Evolutionary conservation across 2,329 filamentous ascomycete genomes (phyloP).

Genomic region (Lecanicillium sp.): DNA sequence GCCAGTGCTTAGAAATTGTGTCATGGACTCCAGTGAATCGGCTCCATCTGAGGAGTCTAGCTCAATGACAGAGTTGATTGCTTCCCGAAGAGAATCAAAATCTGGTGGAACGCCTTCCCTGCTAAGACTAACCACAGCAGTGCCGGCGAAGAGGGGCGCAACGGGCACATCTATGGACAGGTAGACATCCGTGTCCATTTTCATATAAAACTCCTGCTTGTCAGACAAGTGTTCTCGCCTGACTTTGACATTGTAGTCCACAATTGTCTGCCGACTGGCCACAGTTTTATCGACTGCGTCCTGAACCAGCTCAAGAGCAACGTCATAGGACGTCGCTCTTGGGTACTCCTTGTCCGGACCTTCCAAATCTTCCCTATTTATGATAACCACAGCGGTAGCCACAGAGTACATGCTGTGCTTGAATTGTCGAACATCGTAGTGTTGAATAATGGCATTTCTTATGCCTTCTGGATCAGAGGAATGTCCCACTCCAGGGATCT

Average conservation of each 20-base stretch:
- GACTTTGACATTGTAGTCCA: slow-evolving; percentile 5
- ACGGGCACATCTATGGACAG: slow-evolving; percentile 1
- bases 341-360: slow-evolving; percentile 5
- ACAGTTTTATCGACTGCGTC: neutral
- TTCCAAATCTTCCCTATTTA: neutral
- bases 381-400: slow-evolving; percentile 6
- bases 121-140: neutral
- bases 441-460: slow-evolving; percentile 2
- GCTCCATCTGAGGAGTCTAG: slow-evolving; percentile 2
- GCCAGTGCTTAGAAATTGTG: neutral
- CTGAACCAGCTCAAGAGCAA: slow-evolving; percentile 1
- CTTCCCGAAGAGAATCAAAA: slow-evolving; percentile 2
- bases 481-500: neutral
- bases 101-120: slow-evolving; percentile 1
- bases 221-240: neutral
- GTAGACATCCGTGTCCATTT: neutral
- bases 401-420: slow-evolving; percentile 1
- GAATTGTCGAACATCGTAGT: neutral
- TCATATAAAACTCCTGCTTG: neutral
- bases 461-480: neutral
- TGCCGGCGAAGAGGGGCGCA: neutral
- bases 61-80: slow-evolving; percentile 3
- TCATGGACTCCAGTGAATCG: slow-evolving; percentile 1
- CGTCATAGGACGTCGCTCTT: slow-evolving; percentile 4
- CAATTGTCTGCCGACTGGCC: slow-evolving; percentile 1